These are phyloP conservation scores for Scenedesmus sp. DNA, from an alignment of 163 green algal genomes.

Conservation along the genomic window DNA sequence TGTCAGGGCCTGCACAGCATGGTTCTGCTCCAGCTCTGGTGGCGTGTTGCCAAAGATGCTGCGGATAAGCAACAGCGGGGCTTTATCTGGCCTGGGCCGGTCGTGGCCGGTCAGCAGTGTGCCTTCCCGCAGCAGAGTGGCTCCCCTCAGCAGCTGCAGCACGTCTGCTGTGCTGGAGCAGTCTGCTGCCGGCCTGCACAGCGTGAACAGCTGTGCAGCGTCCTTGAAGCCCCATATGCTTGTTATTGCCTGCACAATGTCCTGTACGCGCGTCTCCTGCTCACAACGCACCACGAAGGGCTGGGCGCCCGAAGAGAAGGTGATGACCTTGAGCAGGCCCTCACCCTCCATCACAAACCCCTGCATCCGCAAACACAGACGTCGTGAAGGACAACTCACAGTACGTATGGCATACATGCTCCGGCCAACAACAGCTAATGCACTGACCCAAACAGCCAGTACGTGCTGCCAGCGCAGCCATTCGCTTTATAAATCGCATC, in stretches of 20 bases:
- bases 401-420: not conserved
- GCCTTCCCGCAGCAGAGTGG: conserved; percentile 5
- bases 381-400: not conserved
- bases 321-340: conserved; percentile 37
- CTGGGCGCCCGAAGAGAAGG: conserved; percentile 10
- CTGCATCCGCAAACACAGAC: not conserved
- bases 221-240: conserved; percentile 39
- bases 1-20: conserved; percentile 17
- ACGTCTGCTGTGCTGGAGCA: not conserved
- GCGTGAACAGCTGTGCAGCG: conserved; percentile 41
- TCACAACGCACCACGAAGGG: conserved; percentile 40
- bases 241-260: conserved; percentile 33
- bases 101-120: conserved; percentile 15
- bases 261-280: conserved; percentile 23
- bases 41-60: conserved; percentile 14
- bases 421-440: not conserved
- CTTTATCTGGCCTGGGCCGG: not conserved
- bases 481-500: not conserved
- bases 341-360: conserved; percentile 18
- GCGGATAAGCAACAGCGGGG: conserved; percentile 33
- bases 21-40: conserved; percentile 33
- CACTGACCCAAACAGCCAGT: not conserved
- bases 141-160: not conserved
- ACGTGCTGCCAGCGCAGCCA: not conserved
- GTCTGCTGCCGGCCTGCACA: conserved; percentile 26